Conservation (phyloP, 2,329 filamentous ascomycete species). For the Kalaharituber pfeilii region DNA sequence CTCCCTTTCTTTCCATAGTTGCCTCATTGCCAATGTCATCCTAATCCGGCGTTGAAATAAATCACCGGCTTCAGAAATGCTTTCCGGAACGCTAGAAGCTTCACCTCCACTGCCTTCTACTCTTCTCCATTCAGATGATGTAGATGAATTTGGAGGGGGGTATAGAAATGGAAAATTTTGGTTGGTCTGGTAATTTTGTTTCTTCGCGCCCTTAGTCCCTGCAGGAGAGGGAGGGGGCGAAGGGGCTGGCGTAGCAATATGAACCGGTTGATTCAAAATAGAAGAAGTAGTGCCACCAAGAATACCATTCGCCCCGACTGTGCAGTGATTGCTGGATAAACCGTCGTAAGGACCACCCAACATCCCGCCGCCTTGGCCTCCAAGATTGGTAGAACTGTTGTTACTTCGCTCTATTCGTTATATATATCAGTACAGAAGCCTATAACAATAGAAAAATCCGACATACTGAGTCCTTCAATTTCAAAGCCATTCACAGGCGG, state of each 20-base stretch:
- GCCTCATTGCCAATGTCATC: slow-evolving; percentile 77
- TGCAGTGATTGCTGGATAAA: neutral
- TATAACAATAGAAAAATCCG: neutral
- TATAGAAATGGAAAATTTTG: slow-evolving; percentile 98
- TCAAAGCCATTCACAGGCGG: slow-evolving; percentile 1
- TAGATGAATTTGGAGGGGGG: slow-evolving; percentile 39
- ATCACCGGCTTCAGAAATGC: slow-evolving; percentile 85
- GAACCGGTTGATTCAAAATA: slow-evolving; percentile 86
- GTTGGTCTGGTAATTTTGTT: slow-evolving; percentile 98
- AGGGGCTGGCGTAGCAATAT: slow-evolving; percentile 94
- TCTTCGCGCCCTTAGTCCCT: slow-evolving; percentile 84
- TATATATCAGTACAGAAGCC: neutral
- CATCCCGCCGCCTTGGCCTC: slow-evolving; percentile 27
- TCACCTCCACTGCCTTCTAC: slow-evolving; percentile 38
- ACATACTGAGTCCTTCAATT: neutral
- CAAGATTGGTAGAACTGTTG: slow-evolving; percentile 4
- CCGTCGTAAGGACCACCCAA: slow-evolving; percentile 8
- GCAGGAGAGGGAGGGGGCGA: slow-evolving; percentile 85
- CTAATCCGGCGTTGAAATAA: slow-evolving; percentile 79
- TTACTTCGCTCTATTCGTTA: neutral
- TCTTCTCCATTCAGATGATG: slow-evolving; percentile 25
- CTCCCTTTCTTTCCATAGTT: slow-evolving; percentile 88
- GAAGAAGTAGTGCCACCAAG: slow-evolving; percentile 33
- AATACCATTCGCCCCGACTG: neutral
- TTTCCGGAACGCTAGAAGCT: slow-evolving; percentile 73